Base-by-base conservation (phyloP, 2,329 filamentous ascomycete species). In the Eutypella sp. region DNA sequence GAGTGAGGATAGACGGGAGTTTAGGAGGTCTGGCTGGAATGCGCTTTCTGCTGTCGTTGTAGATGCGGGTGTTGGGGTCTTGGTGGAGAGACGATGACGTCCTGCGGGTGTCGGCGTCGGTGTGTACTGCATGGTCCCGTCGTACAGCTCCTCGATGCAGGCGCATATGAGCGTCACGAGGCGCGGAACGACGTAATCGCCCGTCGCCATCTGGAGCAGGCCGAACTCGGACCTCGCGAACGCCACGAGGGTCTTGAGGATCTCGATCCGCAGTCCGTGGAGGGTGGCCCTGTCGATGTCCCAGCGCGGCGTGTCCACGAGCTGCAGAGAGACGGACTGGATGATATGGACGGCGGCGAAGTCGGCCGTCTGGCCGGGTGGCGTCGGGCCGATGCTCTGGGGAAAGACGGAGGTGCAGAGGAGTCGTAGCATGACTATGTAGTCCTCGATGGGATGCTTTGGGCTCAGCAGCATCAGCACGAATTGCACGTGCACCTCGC, bases 81-180 rank as follows among this genome's bases (percentile, higher is more conserved):
- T 16, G 4, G 42, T 40, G 11, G 25, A 11, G 13, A 24, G 20
- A 7, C n/a, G n/a, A n/a, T n/a, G n/a, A n/a, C n/a, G n/a, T n/a
- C n/a, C n/a, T n/a, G n/a, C n/a, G n/a, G n/a, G n/a, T n/a, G n/a
- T n/a, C n/a, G 36, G 37, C 1, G 51, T 42, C 27, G 54, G 46
- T 10, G 54, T 47, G 40, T 60, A 63, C 23, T 52, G 55, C 45
- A 84, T 73, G 20, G 73, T 67, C 18, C 77, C 68, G 5, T 85
- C 77, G 59, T 90, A 87, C 18, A 96, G 68, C 52, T 86, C 81
- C 52, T 89, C 85, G 47, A 93, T 84, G 42, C 91, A 80, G 38
- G 65, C 68, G 42, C 69, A 72, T 13, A 81, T 62, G 4, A 86
- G 81, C 22, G 82, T 79, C 22, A 95, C 83, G 0, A 96, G 69